phyloP scores from a whole-genome alignment of 441 rosid genomes.

The Pelargonium cotyledonis region DNA sequence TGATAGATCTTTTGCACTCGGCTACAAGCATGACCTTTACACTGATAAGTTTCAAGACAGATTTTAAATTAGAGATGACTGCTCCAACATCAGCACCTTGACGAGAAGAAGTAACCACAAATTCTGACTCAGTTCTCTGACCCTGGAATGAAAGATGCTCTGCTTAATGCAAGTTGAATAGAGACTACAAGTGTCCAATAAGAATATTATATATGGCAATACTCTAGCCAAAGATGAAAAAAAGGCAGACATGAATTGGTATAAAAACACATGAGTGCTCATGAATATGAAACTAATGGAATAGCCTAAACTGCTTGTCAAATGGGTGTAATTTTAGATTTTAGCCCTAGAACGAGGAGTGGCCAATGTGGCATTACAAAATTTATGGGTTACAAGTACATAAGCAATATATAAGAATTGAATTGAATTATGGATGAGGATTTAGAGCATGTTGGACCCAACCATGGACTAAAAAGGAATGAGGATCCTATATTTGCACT shows the following conservation, averaged over 20 bases:
- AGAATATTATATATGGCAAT: not conserved
- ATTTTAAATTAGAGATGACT: conserved; percentile 69
- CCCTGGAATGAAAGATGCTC: conserved; percentile 35
- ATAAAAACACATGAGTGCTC: not conserved
- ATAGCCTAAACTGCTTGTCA: not conserved
- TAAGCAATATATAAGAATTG: not conserved
- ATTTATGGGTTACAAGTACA: not conserved
- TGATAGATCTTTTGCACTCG: conserved; percentile 77
- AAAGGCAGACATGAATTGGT: not conserved
- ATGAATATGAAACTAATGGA: not conserved
- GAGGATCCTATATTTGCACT: not conserved
- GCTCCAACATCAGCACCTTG: conserved; percentile 83
- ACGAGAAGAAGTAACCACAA: conserved; percentile 80
- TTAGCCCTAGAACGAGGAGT: not conserved
- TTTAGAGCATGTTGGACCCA: not conserved
- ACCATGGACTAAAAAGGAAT: not conserved
- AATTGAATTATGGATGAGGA: not conserved
- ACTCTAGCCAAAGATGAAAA: not conserved
- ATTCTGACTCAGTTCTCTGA: conserved; percentile 77
- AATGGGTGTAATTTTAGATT: not conserved
- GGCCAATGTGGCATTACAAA: not conserved
- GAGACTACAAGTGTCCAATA: conserved; percentile 3
- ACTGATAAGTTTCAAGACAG: conserved; percentile 73
- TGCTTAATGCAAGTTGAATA: conserved; percentile 13
- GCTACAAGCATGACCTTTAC: conserved; percentile 79